Conservation (phyloP, 2,329 filamentous ascomycete species). For the Epichloe brachyelytri region DNA sequence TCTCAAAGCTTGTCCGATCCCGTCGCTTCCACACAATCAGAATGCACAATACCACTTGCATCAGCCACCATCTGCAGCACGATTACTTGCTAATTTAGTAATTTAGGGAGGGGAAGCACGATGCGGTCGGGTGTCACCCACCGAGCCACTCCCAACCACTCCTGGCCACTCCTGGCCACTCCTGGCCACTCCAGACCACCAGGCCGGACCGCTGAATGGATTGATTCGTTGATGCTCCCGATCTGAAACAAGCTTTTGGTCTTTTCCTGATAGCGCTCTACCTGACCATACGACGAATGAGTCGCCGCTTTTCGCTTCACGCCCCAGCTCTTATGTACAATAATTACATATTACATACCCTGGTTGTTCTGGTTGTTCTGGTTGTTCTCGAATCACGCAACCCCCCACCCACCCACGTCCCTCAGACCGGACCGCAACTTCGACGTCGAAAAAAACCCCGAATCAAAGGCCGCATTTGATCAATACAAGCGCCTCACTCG, state of each 20-base stretch:
- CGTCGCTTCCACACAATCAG: too few species aligned
- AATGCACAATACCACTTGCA: background rate
- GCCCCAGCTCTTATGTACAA: background rate
- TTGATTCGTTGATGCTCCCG: background rate
- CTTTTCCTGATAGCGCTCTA: background rate
- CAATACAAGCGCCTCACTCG: background rate
- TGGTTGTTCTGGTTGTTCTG: background rate
- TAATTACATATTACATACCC: background rate
- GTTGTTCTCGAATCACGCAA: constrained; percentile 4
- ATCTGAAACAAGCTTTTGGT: constrained; percentile 2
- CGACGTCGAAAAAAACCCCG: background rate
- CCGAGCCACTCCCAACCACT: too few species aligned
- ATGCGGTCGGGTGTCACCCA: too few species aligned
- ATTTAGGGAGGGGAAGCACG: too few species aligned
- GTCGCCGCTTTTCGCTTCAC: background rate
- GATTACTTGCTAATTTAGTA: too few species aligned
- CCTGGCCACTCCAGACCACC: too few species aligned
- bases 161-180: too few species aligned
- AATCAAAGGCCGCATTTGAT: background rate
- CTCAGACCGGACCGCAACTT: background rate
- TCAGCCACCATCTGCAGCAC: background rate
- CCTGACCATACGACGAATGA: background rate
- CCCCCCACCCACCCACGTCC: background rate
- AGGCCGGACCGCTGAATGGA: too few species aligned
- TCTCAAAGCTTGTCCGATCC: too few species aligned